Evolutionary conservation across 805 yeast species (phyloP), one percentile per base, ranked within the genome.

Genomic region (Candida qinlingensis): DNA sequence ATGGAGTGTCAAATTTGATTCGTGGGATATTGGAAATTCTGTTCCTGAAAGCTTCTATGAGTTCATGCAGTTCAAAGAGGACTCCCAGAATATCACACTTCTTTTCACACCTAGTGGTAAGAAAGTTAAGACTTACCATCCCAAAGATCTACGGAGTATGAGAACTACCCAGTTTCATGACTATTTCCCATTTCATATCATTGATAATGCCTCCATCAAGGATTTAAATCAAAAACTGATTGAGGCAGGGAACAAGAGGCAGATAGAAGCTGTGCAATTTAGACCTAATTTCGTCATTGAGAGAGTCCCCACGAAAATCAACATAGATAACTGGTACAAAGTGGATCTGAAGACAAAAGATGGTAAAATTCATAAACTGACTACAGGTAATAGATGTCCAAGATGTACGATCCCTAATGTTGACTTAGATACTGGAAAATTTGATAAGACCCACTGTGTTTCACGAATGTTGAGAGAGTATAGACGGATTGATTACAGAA

Each of bases 381-480:
- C 52, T 7, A 45, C 47, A 12, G 55, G 54, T 2, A 53, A 54
- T 26, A 55, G 53, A 42, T 48, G 54, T 45, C 57, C 59, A 27
- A 38, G 61, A 38, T 57, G 61, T 46, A 37, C 47, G 7, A 48
- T 57, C 31, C 55, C 59, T 7, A 57, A 57, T 45, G 55, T 57
- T 4, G 49, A 47, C 6, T 29, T 55, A 10, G 37, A 42, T 0
- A 48, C 44, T 4, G 61, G 61, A 4, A 37, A 30, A 6, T 46
- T 57, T 30, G 59, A 55, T 36, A 52, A 50, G 39, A 33, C 45
- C 26, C 49, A 42, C 31, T 37, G 50, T 12, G 59, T 52, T 5
- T 37, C 55, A 6, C 50, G 48, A 41, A 47, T 51, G 1, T 25
- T 57, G 38, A 35, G 34, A 13, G 27, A 31, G 4, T 57, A 55